phyloP scores from a whole-genome alignment of 192 early-diverging fungal genomes.

The Phlyctochytrium planicorne region DNA sequence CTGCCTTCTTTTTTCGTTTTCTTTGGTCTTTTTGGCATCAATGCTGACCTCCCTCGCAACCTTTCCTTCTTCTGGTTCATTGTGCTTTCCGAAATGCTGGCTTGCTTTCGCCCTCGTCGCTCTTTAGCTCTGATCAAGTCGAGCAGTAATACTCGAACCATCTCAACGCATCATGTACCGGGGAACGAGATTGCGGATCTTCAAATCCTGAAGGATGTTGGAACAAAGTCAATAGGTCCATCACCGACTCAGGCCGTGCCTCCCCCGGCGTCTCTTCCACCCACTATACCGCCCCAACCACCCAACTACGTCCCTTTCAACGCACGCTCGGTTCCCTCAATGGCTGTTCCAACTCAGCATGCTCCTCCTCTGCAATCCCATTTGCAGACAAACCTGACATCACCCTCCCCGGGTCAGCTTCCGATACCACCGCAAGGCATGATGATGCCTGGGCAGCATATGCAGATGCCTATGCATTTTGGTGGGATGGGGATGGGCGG shows the following conservation, averaged over 20 bases:
- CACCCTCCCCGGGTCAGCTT: no score
- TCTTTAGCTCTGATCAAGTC: conserved; percentile 20
- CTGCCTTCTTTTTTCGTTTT: not conserved
- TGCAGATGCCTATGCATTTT: not conserved
- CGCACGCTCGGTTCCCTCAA: no score
- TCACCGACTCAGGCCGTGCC: no score
- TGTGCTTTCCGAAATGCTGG: not conserved
- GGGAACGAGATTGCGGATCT: conserved; percentile 68
- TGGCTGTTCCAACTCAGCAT: no score
- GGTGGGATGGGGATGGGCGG: no score
- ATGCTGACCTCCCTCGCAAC: not conserved
- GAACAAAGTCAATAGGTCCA: no score
- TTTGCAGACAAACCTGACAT: no score
- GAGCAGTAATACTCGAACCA: not conserved
- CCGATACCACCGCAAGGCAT: not conserved
- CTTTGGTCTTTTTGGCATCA: not conserved
- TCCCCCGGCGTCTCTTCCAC: no score
- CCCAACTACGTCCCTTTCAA: no score
- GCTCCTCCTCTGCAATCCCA: no score
- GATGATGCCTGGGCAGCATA: not conserved
- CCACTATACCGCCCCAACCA: no score
- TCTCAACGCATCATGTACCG: conserved; percentile 52
- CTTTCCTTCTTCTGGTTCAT: not conserved
- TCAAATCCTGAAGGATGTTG: conserved; percentile 40
- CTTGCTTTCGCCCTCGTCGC: not conserved